These are phyloP conservation scores for Hyaloscypha hepaticicola DNA, from an alignment of 495 filamentous ascomycete genomes.

Conservation along the genomic window DNA sequence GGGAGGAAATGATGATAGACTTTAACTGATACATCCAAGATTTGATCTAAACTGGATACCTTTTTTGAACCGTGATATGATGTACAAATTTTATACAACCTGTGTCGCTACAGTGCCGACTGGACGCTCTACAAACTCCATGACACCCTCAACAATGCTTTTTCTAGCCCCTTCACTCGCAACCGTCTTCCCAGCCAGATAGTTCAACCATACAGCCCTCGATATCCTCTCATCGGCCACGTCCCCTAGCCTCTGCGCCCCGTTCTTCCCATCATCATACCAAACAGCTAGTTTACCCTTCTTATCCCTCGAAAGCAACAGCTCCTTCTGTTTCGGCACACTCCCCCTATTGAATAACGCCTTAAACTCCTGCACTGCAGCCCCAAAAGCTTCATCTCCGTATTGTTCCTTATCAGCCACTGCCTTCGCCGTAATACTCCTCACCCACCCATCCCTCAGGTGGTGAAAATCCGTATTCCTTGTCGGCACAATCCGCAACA, in stretches of 20 bases:
- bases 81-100: conserved; percentile 44
- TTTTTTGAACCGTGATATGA: conserved; percentile 4
- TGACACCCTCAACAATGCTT: conserved; percentile 82
- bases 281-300: conserved; percentile 65
- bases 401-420: conserved; percentile 49
- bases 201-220: conserved; percentile 83
- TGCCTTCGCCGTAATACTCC: conserved; percentile 73
- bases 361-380: conserved; percentile 68
- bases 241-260: conserved; percentile 57
- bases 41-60: not conserved
- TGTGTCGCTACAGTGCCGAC: conserved; percentile 80
- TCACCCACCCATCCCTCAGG: conserved; percentile 85
- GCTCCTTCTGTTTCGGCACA: conserved; percentile 70
- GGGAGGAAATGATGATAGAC: not conserved
- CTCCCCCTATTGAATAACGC: conserved; percentile 69
- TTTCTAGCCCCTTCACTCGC: conserved; percentile 78
- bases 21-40: not conserved
- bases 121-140: conserved; percentile 85
- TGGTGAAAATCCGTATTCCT: conserved; percentile 91
- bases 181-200: conserved; percentile 82
- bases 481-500: conserved; percentile 77
- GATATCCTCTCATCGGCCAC: conserved; percentile 78
- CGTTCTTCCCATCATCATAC: conserved; percentile 57
- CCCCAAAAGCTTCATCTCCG: conserved; percentile 69
- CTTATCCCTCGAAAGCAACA: conserved; percentile 69